Conservation (phyloP, 208 protist genomes). For the Acanthamoeba sp. region DNA sequence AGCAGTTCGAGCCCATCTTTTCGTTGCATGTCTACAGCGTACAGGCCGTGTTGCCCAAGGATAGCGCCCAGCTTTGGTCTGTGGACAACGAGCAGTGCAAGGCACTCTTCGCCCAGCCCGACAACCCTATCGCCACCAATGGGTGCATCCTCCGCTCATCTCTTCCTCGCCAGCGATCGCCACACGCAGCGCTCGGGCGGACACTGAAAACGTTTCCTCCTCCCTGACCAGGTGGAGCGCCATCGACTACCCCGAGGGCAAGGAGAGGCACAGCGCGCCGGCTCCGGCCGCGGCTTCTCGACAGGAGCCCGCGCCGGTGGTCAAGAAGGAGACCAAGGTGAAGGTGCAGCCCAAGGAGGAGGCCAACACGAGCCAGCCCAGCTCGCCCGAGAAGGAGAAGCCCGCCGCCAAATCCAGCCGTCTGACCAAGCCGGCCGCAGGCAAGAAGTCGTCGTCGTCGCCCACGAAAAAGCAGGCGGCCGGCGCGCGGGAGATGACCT, state of each 20-base stretch:
- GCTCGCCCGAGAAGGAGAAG: conserved; percentile 11
- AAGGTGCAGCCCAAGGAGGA: conserved; percentile 33
- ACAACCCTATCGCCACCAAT: not conserved
- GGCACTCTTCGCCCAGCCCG: conserved; percentile 18
- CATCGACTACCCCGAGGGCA: not conserved
- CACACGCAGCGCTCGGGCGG: too few relatives aligned
- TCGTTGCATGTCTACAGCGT: conserved; percentile 76
- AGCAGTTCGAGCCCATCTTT: conserved; percentile 33
- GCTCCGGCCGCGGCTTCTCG: not conserved
- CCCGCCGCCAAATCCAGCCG: not conserved
- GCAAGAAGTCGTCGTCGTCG: not conserved
- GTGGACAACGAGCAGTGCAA: conserved; percentile 63
- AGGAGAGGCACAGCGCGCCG: not conserved
- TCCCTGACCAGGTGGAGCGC: conserved; percentile 22
- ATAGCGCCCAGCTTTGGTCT: conserved; percentile 55
- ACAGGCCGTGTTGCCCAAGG: conserved; percentile 74
- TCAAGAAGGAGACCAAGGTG: conserved; percentile 26
- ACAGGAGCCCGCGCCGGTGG: not conserved
- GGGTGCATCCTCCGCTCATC: too few relatives aligned
- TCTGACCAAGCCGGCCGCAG: not conserved
- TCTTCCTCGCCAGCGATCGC: too few relatives aligned
- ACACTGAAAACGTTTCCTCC: too few relatives aligned
- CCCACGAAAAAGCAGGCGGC: not conserved
- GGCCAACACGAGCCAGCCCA: not conserved
- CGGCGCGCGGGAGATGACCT: not conserved